Evolutionary conservation across 1,284 basidiomycete genomes (phyloP).

Genomic region (Volvariella volvacea): DNA sequence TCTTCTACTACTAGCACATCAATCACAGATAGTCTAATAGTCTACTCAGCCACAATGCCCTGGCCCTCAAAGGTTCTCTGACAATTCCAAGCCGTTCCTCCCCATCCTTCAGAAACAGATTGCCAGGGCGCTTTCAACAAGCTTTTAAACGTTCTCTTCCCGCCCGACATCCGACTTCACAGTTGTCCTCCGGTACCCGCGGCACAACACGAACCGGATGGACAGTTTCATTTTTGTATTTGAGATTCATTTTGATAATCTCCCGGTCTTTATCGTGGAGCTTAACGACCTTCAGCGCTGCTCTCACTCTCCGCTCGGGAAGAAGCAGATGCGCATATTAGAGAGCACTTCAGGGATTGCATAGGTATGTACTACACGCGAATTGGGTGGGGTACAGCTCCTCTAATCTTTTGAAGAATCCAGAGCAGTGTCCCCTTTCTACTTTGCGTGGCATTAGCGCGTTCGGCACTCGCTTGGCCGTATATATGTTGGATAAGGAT

Average conservation of each 20-base stretch:
- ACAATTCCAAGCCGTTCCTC: not conserved
- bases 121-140: conserved; percentile 13
- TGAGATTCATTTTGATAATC: conserved; percentile 7
- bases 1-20: no score
- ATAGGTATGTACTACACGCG: not conserved
- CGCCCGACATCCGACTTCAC: conserved; percentile 13
- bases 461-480: conserved; percentile 8
- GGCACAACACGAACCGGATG: no score
- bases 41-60: no score
- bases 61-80: no score
- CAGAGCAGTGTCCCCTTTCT: conserved; percentile 4
- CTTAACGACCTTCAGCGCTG: conserved; percentile 4
- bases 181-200: no score
- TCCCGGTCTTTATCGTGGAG: conserved; percentile 9
- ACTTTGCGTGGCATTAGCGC: conserved; percentile 9
- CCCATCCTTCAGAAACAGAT: not conserved
- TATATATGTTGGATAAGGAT: conserved; percentile 5
- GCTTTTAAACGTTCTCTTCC: conserved; percentile 16
- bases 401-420: no score
- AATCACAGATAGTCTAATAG: no score
- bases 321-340: conserved; percentile 5
- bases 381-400: no score
- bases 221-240: conserved; percentile 1
- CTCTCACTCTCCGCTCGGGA: conserved; percentile 7
- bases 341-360: conserved; percentile 8